A percentile compares a stretch with the other conserved stretches of the same genome.
Evolutionary conservation across 257 asterid genomes (phyloP).

Genomic region (Perilla frutescens): DNA sequence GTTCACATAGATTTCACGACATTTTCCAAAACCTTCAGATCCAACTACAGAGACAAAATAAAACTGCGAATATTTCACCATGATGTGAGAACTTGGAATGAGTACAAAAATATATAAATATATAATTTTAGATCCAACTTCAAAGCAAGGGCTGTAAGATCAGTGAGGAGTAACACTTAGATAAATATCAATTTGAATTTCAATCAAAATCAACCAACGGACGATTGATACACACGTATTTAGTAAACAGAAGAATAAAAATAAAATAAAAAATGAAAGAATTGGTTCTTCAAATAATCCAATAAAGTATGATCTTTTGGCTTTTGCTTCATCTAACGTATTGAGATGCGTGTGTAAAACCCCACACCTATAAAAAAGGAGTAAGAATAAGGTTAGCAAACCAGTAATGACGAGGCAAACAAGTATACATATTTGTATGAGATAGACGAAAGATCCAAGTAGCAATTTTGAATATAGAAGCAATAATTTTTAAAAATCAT

Average conservation of each 20-base stretch:
- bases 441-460: too few species aligned
- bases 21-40: too few species aligned
- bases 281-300: conserved; percentile 15
- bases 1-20: too few species aligned
- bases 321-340: conserved; percentile 49
- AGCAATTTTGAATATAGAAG: too few species aligned
- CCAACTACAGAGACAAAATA: too few species aligned
- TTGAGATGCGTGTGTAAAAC: conserved; percentile 77
- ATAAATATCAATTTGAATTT: conserved; percentile 21
- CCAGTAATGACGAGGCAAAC: neutral
- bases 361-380: conserved; percentile 84
- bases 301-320: conserved; percentile 2
- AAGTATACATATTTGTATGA: too few species aligned
- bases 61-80: too few species aligned
- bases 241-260: conserved; percentile 17
- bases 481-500: too few species aligned
- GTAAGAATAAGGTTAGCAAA: conserved; percentile 15
- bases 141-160: too few species aligned
- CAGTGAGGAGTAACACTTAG: neutral
- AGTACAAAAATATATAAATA: neutral
- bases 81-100: too few species aligned
- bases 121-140: neutral
- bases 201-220: neutral
- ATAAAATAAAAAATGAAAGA: conserved; percentile 44
- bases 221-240: conserved; percentile 6